Evolutionary conservation across 805 yeast genomes (phyloP).

Genomic region (Barnettozyma salicaria): DNA sequence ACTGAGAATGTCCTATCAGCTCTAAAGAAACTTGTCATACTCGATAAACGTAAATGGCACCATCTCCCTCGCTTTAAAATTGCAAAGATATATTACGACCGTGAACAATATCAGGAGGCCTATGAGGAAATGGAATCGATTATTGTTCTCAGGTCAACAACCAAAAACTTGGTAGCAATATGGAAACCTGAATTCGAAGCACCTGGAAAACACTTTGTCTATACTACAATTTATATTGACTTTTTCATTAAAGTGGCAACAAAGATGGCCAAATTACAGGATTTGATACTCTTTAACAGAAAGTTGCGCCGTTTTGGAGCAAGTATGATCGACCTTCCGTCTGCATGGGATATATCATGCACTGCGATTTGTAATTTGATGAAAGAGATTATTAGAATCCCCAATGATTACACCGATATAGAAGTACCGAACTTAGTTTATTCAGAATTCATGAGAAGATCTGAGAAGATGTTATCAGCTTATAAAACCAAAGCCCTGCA

Average conservation of each 20-base stretch:
- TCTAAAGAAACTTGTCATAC: constrained; percentile 40
- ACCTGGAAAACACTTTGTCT: constrained; percentile 88
- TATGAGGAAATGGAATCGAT: constrained; percentile 56
- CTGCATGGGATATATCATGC: constrained; percentile 63
- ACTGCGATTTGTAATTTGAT: constrained; percentile 45
- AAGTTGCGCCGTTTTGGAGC: constrained; percentile 75
- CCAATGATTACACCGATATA: constrained; percentile 44
- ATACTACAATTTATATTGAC: constrained; percentile 60
- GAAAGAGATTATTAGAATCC: constrained; percentile 38
- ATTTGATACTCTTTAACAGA: constrained; percentile 55
- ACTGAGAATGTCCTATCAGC: constrained; percentile 33
- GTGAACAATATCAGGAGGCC: constrained; percentile 48
- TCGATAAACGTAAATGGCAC: constrained; percentile 88
- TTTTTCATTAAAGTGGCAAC: constrained; percentile 55
- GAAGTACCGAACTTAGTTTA: constrained; percentile 41
- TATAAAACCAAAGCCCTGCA: constrained; percentile 31
- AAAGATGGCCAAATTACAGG: constrained; percentile 48
- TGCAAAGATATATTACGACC: constrained; percentile 53
- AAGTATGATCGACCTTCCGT: constrained; percentile 60
- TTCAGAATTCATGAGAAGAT: constrained; percentile 36
- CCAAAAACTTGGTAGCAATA: constrained; percentile 69
- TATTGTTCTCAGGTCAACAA: constrained; percentile 58
- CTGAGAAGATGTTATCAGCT: constrained; percentile 28
- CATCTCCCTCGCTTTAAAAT: constrained; percentile 75
- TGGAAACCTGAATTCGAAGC: constrained; percentile 93